phyloP scores from a whole-genome alignment of 192 early-diverging fungal species.

The Ramicandelaber brevisporus region DNA sequence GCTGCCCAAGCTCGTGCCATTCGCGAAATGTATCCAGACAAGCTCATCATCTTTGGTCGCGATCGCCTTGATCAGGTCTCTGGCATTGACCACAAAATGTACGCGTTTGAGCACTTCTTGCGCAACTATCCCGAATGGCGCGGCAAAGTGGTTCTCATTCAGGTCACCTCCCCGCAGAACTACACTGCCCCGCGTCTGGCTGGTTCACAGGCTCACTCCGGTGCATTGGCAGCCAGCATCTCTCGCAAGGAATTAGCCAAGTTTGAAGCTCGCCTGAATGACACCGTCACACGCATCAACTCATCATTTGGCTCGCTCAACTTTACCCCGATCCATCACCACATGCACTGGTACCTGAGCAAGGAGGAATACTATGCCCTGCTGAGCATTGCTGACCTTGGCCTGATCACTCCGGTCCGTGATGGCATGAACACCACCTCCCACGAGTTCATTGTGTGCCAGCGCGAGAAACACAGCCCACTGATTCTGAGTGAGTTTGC shows the following conservation, averaged over 20 bases:
- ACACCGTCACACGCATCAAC: conserved; percentile 84
- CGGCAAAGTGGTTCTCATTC: conserved; percentile 75
- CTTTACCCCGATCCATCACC: conserved; percentile 83
- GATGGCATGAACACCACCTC: conserved; percentile 97
- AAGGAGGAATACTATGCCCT: conserved; percentile 90
- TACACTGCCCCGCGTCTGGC: conserved; percentile 28
- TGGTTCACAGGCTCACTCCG: too few relatives aligned
- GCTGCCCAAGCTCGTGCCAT: conserved; percentile 53
- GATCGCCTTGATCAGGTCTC: conserved; percentile 89
- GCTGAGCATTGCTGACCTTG: conserved; percentile 77
- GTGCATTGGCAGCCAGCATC: background rate
- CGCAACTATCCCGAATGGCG: conserved; percentile 76
- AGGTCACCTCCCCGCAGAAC: conserved; percentile 77
- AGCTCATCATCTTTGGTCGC: conserved; percentile 86
- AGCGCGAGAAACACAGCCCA: conserved; percentile 59
- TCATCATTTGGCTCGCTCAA: conserved; percentile 83
- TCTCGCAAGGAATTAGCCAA: conserved; percentile 12
- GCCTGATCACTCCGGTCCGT: conserved; percentile 68
- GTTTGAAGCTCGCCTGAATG: conserved; percentile 75
- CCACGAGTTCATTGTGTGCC: conserved; percentile 83
- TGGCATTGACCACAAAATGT: conserved; percentile 84
- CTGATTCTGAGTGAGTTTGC: conserved; percentile 92
- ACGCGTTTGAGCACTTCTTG: conserved; percentile 82
- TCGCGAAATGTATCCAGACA: conserved; percentile 56
- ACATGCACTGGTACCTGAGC: conserved; percentile 69